Percentiles rank a stretch among this genome's conserved stretches.
Conservation (phyloP, 129 eudicot species). For the Heracleum sosnowskyi region DNA sequence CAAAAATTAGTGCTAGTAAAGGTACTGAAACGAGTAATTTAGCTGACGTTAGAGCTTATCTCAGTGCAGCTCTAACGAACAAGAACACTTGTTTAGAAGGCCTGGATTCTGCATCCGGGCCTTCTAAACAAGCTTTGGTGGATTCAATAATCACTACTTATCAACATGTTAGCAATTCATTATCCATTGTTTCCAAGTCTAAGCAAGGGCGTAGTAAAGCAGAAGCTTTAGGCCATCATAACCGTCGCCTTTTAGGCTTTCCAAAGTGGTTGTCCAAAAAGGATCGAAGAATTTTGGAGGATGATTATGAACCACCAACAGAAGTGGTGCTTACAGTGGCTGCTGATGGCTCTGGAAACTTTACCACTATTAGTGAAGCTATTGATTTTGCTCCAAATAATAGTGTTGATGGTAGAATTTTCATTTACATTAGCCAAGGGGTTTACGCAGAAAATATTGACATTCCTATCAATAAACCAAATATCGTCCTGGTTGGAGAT, state of each 20-base stretch:
- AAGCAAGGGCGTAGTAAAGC: background rate
- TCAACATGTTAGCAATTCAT: slow-evolving; percentile 56
- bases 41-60: slow-evolving; percentile 47
- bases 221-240: background rate
- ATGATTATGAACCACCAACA: background rate
- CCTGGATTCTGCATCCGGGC: slow-evolving; percentile 57
- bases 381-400: slow-evolving; percentile 65
- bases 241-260: slow-evolving; percentile 18
- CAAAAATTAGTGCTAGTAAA: slow-evolving; percentile 18
- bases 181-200: slow-evolving; percentile 37
- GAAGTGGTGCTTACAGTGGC: slow-evolving; percentile 53
- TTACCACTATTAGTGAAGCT: slow-evolving; percentile 57
- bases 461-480: slow-evolving; percentile 63
- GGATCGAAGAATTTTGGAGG: slow-evolving; percentile 24
- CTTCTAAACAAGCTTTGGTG: slow-evolving; percentile 45
- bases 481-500: slow-evolving; percentile 74
- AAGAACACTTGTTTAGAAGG: slow-evolving; percentile 85
- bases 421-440: slow-evolving; percentile 51
- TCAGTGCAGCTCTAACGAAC: slow-evolving; percentile 83
- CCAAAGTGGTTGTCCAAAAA: slow-evolving; percentile 40
- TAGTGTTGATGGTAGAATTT: slow-evolving; percentile 44
- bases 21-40: slow-evolving; percentile 16
- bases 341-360: slow-evolving; percentile 71
- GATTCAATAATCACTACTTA: slow-evolving; percentile 39
- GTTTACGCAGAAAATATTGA: slow-evolving; percentile 67